Evolutionary conservation across 1,284 basidiomycete species (phyloP), one percentile per base, ranked within the genome.

Genomic region (Cystobasidiaceae sp.): DNA sequence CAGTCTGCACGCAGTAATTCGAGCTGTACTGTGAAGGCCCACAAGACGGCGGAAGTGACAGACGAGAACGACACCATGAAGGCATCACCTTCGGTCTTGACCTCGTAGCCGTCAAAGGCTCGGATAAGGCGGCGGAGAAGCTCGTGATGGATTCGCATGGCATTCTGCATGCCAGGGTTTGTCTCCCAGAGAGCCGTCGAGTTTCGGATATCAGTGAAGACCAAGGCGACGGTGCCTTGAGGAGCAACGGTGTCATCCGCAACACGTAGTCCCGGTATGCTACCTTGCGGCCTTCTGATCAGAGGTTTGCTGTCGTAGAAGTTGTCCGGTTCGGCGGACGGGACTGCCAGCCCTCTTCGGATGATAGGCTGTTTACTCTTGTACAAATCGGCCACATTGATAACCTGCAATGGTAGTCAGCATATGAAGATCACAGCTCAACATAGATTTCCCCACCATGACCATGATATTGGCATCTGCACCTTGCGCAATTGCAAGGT

Each of bases 21-120:
- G 44, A 87, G 79, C 78, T 98, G 96, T 39, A 94, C 90, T 43
- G 84, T 86, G 75, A 97, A 82, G 72, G 88, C 89, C 90, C 92
- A 98, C 80, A 93, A 85, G 39, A 98, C 77, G 0, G 92, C 96
- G 0, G 90, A 83, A 3, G 90, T 82, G 7, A 93, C 85, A 4
- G 86, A 89, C 8, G 89, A 89, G 82, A 99, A 98, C 17, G 93
- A 93, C 51, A 94, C 93, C 90, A 98, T 96, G 81, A 98, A 98
- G 0, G 94, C 87, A 74, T 98, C 96, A 37, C 96, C 96, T 86
- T 98, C 96, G 21, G 96, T 98, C 79, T 99, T 99, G 73, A 97
- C 94, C 78, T 98, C 93, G 78, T 97, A 99, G 0, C 96, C 96
- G 44, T 93, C 93, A 74, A 93, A 94, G 57, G 89, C 82, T 32